These are phyloP conservation scores for Marasmius sp. DNA, from an alignment of 1,284 basidiomycete genomes.

Conservation along the genomic window DNA sequence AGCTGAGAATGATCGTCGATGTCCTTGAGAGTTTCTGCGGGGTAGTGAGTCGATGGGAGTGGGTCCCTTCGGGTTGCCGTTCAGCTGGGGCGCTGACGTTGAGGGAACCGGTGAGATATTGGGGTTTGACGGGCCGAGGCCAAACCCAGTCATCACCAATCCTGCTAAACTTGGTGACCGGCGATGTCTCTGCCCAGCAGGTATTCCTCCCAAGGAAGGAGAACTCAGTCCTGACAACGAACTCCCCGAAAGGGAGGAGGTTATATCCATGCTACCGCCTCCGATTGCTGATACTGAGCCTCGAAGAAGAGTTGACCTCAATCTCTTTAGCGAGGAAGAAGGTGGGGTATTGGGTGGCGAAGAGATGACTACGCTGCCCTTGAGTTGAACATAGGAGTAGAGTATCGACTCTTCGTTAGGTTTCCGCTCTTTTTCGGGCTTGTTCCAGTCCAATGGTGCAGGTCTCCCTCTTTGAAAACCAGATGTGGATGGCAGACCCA, in stretches of 20 bases:
- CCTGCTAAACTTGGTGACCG: neutral
- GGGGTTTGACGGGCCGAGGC: neutral
- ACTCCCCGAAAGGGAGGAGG: constrained; percentile 34
- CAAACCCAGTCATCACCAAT: neutral
- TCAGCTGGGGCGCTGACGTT: neutral
- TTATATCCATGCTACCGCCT: constrained; percentile 78
- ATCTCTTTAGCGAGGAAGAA: constrained; percentile 37
- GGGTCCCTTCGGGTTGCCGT: neutral
- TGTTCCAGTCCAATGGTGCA: neutral
- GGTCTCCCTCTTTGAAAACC: neutral
- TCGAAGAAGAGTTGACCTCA: constrained; percentile 52
- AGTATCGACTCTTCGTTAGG: constrained; percentile 70
- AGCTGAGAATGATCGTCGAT: neutral
- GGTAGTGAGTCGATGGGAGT: neutral
- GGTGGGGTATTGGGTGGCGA: constrained; percentile 25
- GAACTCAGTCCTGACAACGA: constrained; percentile 10
- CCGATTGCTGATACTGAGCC: constrained; percentile 49
- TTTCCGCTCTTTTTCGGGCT: constrained; percentile 10
- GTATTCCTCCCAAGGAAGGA: constrained; percentile 5
- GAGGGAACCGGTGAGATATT: neutral
- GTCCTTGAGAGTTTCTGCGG: neutral
- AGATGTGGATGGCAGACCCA: neutral
- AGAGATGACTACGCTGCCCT: constrained; percentile 59
- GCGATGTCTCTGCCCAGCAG: neutral
- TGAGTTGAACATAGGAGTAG: constrained; percentile 84